Conservation (phyloP, 495 filamentous ascomycete species). For the Podospora comata region DNA sequence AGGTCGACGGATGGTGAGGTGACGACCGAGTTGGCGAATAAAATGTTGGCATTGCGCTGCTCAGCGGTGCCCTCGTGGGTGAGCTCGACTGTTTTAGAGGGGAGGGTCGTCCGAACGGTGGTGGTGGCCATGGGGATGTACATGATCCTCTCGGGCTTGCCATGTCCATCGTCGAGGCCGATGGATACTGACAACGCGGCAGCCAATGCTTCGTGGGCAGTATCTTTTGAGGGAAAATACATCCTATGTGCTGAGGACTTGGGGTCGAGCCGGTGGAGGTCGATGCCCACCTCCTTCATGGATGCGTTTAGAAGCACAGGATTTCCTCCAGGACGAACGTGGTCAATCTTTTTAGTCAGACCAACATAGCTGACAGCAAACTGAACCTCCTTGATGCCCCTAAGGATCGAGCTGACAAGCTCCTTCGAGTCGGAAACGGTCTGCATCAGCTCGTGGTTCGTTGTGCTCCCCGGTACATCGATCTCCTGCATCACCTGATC, state of each 20-base stretch:
- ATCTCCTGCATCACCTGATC: conserved; percentile 76
- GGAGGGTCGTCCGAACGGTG: conserved; percentile 89
- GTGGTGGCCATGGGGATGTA: conserved; percentile 98
- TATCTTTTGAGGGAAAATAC: conserved; percentile 93
- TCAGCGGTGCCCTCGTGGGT: conserved; percentile 69
- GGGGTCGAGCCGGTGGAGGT: conserved; percentile 88
- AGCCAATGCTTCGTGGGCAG: conserved; percentile 91
- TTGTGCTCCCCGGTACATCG: conserved; percentile 63
- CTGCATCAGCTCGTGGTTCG: conserved; percentile 72
- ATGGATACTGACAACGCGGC: conserved; percentile 90
- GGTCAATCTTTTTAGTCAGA: conserved; percentile 70
- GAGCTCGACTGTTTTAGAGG: conserved; percentile 87
- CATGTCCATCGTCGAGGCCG: conserved; percentile 82
- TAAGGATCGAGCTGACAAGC: conserved; percentile 82
- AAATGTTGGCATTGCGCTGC: conserved; percentile 91
- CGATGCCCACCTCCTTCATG: conserved; percentile 93
- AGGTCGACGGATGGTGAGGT: conserved; percentile 94
- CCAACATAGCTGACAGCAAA: conserved; percentile 92
- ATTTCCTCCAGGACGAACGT: conserved; percentile 59
- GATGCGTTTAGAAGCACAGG: conserved; percentile 79
- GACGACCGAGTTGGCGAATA: conserved; percentile 92
- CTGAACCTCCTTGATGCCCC: conserved; percentile 93
- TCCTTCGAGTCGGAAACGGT: conserved; percentile 91
- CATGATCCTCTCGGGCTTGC: conserved; percentile 78
- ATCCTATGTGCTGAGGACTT: conserved; percentile 95